A percentile compares a stretch with the other conserved stretches of the same genome.
phyloP scores from a whole-genome alignment of 129 eudicot genomes.

The Flaveria linearis region DNA sequence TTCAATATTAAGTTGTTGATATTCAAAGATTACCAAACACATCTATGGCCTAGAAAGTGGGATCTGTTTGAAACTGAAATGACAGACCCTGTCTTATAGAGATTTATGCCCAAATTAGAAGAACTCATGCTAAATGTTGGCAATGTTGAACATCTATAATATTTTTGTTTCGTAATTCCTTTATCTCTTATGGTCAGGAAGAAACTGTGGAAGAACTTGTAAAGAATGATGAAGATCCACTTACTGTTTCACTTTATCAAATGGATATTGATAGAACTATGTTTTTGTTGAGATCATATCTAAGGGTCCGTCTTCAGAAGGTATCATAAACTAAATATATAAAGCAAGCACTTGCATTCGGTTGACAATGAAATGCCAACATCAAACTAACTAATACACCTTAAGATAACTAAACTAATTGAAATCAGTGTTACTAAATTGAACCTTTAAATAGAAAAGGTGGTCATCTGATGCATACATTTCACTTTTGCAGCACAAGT shows the following conservation, averaged over 20 bases:
- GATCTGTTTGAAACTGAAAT: no score
- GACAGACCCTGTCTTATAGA: no score
- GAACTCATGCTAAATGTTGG: no score
- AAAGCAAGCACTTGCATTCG: background rate
- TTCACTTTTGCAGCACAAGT: no score
- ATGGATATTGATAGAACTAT: constrained; percentile 90
- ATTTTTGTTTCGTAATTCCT: no score
- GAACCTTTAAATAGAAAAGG: no score
- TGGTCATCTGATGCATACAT: no score
- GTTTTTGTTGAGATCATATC: constrained; percentile 79
- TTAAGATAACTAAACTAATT: no score
- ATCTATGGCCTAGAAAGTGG: background rate
- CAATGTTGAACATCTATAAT: no score
- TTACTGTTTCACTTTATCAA: constrained; percentile 81
- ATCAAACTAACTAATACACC: no score
- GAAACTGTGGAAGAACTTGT: constrained; percentile 73
- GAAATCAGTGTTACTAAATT: no score
- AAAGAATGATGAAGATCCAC: constrained; percentile 71
- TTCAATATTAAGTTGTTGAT: background rate
- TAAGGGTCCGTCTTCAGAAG: constrained; percentile 94
- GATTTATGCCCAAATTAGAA: background rate
- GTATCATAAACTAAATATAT: constrained; percentile 27
- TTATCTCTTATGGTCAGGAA: constrained; percentile 43
- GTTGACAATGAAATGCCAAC: no score
- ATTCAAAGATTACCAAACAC: background rate